Evolutionary conservation across 768 basidiomycete species (phyloP).

Genomic region (Boletus speciosus): DNA sequence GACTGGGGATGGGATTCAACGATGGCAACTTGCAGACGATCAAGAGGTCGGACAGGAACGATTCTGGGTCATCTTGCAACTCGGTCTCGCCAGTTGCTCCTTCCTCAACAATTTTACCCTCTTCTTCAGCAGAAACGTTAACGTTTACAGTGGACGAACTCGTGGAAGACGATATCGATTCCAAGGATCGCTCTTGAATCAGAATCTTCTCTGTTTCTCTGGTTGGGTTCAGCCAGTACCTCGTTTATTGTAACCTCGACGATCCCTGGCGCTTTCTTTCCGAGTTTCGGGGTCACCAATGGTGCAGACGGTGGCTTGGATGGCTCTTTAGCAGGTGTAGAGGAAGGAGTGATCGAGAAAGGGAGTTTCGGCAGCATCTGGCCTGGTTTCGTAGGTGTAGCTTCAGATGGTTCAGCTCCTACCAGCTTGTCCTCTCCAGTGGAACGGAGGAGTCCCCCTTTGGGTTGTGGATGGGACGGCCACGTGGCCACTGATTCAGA

Average conservation of each 20-base stretch:
- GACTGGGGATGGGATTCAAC: no score
- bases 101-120: slow-evolving; percentile 16
- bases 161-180: slow-evolving; percentile 39
- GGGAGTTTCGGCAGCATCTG: background rate
- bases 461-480: no score
- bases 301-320: background rate
- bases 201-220: slow-evolving; percentile 4
- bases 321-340: slow-evolving; percentile 15
- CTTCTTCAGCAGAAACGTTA: slow-evolving; percentile 36
- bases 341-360: slow-evolving; percentile 11
- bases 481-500: no score
- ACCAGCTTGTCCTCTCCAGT: slow-evolving; percentile 29
- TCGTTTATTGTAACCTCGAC: slow-evolving; percentile 1
- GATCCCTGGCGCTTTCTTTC: background rate
- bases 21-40: no score
- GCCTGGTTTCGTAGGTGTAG: slow-evolving; percentile 3
- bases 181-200: slow-evolving; percentile 16
- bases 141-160: slow-evolving; percentile 50
- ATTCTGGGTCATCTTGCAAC: slow-evolving; percentile 33
- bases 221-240: slow-evolving; percentile 1
- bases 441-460: slow-evolving; percentile 48
- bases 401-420: slow-evolving; percentile 18
- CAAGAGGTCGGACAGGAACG: slow-evolving; percentile 21
- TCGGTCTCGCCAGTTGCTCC: slow-evolving; percentile 26
- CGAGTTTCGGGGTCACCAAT: background rate